These are phyloP conservation scores for Ambrosiella xylebori DNA, from an alignment of 2,329 filamentous ascomycete genomes.

Conservation along the genomic window DNA sequence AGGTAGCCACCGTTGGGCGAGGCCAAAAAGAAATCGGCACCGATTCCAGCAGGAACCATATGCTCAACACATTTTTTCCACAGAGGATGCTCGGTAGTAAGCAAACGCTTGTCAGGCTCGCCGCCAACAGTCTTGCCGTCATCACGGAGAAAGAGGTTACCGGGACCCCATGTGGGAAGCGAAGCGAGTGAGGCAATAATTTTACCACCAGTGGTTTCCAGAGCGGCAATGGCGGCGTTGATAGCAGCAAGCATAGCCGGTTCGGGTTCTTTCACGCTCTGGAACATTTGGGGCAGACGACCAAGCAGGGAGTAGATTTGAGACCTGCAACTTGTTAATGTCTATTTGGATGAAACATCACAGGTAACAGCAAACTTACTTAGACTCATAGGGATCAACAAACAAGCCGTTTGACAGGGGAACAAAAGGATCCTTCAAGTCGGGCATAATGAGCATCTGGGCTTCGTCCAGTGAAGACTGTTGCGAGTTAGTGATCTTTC, in stretches of 20 bases:
- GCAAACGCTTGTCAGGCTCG: constrained; percentile 81
- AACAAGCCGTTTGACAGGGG: constrained; percentile 83
- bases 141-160: constrained; percentile 68
- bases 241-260: constrained; percentile 72
- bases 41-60: constrained; percentile 73
- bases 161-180: constrained; percentile 85
- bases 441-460: constrained; percentile 97
- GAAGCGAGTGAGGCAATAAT: constrained; percentile 73
- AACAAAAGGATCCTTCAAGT: constrained; percentile 90
- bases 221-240: constrained; percentile 65
- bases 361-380: constrained; percentile 25
- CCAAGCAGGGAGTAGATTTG: constrained; percentile 79
- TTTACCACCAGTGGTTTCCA: constrained; percentile 80
- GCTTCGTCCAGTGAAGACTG: constrained; percentile 64
- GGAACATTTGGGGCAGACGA: constrained; percentile 71
- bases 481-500: constrained; percentile 14
- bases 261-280: constrained; percentile 75
- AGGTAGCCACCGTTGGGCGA: constrained; percentile 81
- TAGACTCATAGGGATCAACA: constrained; percentile 84
- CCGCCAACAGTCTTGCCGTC: constrained; percentile 72
- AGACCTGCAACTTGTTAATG: constrained; percentile 25
- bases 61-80: constrained; percentile 78
- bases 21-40: constrained; percentile 87
- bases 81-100: constrained; percentile 72
- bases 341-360: background rate